Percentiles rank a stretch among this genome's conserved stretches.
These are phyloP conservation scores for Metroxylon sagu DNA, from an alignment of 176 grass and related monocot species.

Conservation along the genomic window DNA sequence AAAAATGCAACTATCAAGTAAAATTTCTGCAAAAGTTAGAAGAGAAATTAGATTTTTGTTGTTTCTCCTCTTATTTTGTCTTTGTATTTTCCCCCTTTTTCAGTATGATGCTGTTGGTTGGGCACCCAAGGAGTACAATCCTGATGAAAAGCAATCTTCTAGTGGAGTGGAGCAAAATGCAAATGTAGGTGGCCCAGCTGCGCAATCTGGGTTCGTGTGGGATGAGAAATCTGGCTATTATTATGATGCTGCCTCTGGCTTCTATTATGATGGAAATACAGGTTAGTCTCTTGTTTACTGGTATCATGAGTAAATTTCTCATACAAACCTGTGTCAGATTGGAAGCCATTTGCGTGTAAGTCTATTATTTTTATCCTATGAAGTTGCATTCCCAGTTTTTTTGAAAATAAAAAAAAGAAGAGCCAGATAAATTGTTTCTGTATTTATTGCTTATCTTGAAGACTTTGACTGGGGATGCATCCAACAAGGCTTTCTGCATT, in stretches of 20 bases:
- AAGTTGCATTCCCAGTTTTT: too few species aligned
- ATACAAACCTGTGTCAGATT: too few species aligned
- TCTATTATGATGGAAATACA: constrained; percentile 99
- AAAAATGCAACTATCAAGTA: too few species aligned
- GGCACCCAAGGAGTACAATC: constrained; percentile 91
- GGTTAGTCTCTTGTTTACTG: constrained; percentile 32
- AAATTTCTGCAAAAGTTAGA: too few species aligned
- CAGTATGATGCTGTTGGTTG: constrained; percentile 95
- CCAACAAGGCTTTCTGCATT: too few species aligned
- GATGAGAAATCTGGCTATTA: constrained; percentile 99
- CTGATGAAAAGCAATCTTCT: constrained; percentile 48
- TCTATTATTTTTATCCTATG: too few species aligned
- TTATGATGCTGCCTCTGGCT: constrained; percentile 93
- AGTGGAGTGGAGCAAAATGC: constrained; percentile 24
- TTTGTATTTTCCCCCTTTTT: not conserved
- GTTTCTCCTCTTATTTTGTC: constrained; percentile 1
- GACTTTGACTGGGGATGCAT: too few species aligned
- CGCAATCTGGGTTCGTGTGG: constrained; percentile 93
- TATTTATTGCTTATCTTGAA: too few species aligned
- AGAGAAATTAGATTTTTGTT: not conserved
- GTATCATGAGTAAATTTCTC: not conserved
- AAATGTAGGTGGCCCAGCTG: constrained; percentile 26
- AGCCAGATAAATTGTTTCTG: too few species aligned
- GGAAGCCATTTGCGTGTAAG: too few species aligned
- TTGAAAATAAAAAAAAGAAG: too few species aligned